Evolutionary conservation across 140 eudicot genomes (phyloP).

Genomic region (Flaveria floridana): DNA sequence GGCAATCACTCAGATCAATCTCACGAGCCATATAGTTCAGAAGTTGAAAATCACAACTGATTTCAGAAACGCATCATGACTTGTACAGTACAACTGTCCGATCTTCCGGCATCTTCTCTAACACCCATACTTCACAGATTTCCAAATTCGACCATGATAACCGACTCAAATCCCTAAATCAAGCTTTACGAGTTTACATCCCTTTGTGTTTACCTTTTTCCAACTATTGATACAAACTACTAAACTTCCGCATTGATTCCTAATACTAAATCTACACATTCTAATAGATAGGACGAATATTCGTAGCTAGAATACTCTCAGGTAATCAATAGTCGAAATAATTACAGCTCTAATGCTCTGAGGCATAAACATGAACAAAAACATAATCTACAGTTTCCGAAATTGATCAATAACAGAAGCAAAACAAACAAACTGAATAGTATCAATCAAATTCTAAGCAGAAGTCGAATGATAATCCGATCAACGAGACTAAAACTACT

Average conservation of each 20-base stretch:
- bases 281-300: background rate
- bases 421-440: background rate
- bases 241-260: conserved; percentile 19
- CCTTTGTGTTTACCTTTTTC: background rate
- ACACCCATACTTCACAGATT: conserved; percentile 20
- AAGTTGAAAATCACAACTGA: conserved; percentile 5
- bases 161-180: conserved; percentile 18
- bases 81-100: conserved; percentile 23
- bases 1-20: background rate
- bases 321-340: conserved; percentile 9
- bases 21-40: conserved; percentile 1
- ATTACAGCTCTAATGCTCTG: conserved; percentile 27
- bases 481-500: conserved; percentile 22
- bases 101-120: conserved; percentile 21
- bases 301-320: conserved; percentile 7
- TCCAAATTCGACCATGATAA: conserved; percentile 24
- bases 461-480: conserved; percentile 12
- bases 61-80: conserved; percentile 7
- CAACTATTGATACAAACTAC: background rate
- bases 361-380: conserved; percentile 22
- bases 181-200: conserved; percentile 3
- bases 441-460: conserved; percentile 10
- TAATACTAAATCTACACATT: conserved; percentile 19
- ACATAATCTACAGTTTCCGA: conserved; percentile 5
- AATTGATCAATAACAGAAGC: background rate